phyloP scores from a whole-genome alignment of 257 asterid species.

The Paraleonurus japonicus region DNA sequence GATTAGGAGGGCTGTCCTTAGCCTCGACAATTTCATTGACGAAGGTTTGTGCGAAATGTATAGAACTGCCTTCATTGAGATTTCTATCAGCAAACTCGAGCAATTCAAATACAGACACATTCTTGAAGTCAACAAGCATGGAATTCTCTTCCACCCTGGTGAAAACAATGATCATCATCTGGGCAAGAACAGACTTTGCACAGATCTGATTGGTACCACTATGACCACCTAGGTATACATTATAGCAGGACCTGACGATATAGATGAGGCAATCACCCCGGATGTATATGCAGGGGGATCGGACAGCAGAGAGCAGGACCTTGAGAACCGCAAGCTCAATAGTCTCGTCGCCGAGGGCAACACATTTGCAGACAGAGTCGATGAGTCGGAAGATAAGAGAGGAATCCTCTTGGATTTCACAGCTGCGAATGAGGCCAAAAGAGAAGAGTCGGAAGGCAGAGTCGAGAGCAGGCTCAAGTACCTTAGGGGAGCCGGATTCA shows the following conservation, averaged over 20 bases:
- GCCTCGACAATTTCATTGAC: conserved; percentile 72
- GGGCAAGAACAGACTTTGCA: conserved; percentile 94
- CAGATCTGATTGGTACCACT: conserved; percentile 99
- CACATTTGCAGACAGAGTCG: conserved; percentile 79
- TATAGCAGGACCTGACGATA: conserved; percentile 92
- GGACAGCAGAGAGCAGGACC: conserved; percentile 79
- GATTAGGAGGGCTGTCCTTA: conserved; percentile 56
- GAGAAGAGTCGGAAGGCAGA: conserved; percentile 76
- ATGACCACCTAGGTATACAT: conserved; percentile 85
- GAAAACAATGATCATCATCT: conserved; percentile 91
- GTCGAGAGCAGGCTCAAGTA: conserved; percentile 95
- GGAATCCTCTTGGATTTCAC: conserved; percentile 49
- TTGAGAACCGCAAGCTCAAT: conserved; percentile 76
- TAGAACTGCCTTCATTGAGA: conserved; percentile 88
- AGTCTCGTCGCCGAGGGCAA: conserved; percentile 65
- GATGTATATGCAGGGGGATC: conserved; percentile 66
- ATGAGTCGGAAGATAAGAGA: conserved; percentile 63
- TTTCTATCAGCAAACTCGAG: conserved; percentile 91
- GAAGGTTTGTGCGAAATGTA: conserved; percentile 79
- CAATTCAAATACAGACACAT: conserved; percentile 68
- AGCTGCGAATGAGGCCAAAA: conserved; percentile 67
- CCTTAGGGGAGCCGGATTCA: conserved; percentile 79
- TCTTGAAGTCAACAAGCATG: conserved; percentile 51
- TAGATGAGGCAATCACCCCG: conserved; percentile 81
- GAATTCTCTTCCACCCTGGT: conserved; percentile 77